Conservation (phyloP, 1,284 basidiomycete species). For the Papiliotrema laurentii region DNA sequence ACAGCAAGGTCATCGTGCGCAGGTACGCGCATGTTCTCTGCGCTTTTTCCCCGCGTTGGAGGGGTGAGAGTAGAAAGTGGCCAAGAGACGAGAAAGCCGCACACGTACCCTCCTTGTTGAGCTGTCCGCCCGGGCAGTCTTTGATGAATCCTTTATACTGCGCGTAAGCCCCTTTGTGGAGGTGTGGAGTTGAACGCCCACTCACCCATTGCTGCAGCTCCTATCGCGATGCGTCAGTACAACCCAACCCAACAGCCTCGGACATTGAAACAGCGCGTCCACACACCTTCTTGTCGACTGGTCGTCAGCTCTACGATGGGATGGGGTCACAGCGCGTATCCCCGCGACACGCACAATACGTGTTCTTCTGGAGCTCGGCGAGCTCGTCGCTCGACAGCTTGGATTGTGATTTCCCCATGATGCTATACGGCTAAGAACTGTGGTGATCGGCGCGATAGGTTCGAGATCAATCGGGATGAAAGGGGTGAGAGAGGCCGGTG, state of each 20-base stretch:
- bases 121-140: constrained; percentile 94
- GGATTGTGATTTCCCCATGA: constrained; percentile 90
- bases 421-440: neutral
- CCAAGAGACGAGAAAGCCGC: neutral
- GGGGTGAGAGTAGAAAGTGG: too few species aligned
- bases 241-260: neutral
- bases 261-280: neutral
- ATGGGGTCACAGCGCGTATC: constrained; percentile 3
- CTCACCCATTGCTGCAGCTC: constrained; percentile 93
- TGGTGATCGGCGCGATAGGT: neutral
- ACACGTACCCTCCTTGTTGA: constrained; percentile 68
- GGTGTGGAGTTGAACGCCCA: neutral
- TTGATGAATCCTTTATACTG: constrained; percentile 99
- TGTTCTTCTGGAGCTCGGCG: constrained; percentile 93
- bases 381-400: constrained; percentile 96
- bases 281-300: constrained; percentile 87
- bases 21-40: neutral
- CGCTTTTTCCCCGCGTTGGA: neutral
- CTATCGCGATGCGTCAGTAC: constrained; percentile 14
- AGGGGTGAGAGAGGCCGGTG: too few species aligned
- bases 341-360: constrained; percentile 76
- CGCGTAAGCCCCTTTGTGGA: neutral
- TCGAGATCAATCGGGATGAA: too few species aligned
- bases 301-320: constrained; percentile 2
- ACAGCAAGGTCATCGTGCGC: neutral